Evolutionary conservation across 2,329 filamentous ascomycete genomes (phyloP).

Genomic region (Fusarium begoniae): DNA sequence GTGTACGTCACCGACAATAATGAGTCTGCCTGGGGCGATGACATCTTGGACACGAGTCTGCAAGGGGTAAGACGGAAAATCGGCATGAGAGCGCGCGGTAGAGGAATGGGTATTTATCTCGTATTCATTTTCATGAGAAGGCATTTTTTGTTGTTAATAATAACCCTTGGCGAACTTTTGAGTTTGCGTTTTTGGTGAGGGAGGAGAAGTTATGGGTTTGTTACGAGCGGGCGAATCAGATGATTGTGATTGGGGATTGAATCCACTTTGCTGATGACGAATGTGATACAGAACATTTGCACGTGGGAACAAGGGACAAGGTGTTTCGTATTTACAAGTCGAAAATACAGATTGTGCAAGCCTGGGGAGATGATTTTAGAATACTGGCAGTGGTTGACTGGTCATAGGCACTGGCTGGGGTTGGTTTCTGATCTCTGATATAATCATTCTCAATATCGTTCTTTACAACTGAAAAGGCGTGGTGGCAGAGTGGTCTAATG

Average conservation of each 20-base stretch:
- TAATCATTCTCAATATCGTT: accelerated
- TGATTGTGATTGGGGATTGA: not conserved
- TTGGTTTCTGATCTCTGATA: accelerated
- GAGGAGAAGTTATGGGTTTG: not conserved
- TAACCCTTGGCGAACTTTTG: not conserved
- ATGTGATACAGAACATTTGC: not conserved
- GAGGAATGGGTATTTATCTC: not conserved
- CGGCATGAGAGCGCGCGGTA: not conserved
- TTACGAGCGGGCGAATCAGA: not conserved
- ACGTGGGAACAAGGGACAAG: not conserved
- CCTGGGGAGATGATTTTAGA: not conserved
- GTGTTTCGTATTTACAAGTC: not conserved
- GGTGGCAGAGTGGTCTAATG: constrained; percentile 32
- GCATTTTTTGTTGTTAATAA: not conserved
- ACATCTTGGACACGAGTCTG: not conserved
- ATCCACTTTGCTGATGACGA: not conserved
- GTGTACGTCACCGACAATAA: constrained; percentile 92
- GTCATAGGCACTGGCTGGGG: accelerated
- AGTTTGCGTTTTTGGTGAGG: not conserved
- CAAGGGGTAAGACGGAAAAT: not conserved
- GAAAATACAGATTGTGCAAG: not conserved
- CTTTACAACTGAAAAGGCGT: not conserved
- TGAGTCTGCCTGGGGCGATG: constrained; percentile 4
- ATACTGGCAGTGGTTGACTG: not conserved
- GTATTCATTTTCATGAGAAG: not conserved